Conservation (phyloP, 495 filamentous ascomycete genomes). For the Wilcoxina mikolae region DNA sequence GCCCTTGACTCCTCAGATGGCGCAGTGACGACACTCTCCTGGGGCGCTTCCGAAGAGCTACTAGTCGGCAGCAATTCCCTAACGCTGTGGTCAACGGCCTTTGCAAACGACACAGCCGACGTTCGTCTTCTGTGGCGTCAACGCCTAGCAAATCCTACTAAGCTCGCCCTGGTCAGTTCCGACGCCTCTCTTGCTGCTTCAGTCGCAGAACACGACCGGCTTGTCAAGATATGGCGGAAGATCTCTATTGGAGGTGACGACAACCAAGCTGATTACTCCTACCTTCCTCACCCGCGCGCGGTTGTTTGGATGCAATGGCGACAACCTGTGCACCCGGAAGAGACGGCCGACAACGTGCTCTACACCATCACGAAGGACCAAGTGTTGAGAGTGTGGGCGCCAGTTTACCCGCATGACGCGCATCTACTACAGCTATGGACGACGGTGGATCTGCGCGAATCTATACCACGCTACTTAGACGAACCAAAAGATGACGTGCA, state of each 20-base stretch:
- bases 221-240: slow-evolving; percentile 87
- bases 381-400: slow-evolving; percentile 68
- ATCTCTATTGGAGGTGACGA: slow-evolving; percentile 72
- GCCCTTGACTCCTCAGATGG: slow-evolving; percentile 14
- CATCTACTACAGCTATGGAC: slow-evolving; percentile 67
- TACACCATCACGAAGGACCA: slow-evolving; percentile 85
- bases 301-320: slow-evolving; percentile 82
- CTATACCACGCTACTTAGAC: slow-evolving; percentile 37
- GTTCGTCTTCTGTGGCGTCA: slow-evolving; percentile 53
- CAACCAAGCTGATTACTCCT: slow-evolving; percentile 77
- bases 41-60: slow-evolving; percentile 71
- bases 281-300: slow-evolving; percentile 66
- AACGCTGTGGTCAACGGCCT: slow-evolving; percentile 50
- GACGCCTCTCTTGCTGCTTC: slow-evolving; percentile 77
- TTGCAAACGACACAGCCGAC: slow-evolving; percentile 27
- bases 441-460: slow-evolving; percentile 59
- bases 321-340: slow-evolving; percentile 54
- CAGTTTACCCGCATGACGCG: slow-evolving; percentile 55
- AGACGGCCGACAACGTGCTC: slow-evolving; percentile 75
- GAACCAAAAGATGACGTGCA: neutral
- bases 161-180: slow-evolving; percentile 67
- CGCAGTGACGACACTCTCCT: slow-evolving; percentile 51
- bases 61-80: slow-evolving; percentile 58
- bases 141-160: slow-evolving; percentile 53
- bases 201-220: slow-evolving; percentile 59